Evolutionary conservation across 2,329 filamentous ascomycete species (phyloP).

Genomic region (Amauroascus verrucosus): DNA sequence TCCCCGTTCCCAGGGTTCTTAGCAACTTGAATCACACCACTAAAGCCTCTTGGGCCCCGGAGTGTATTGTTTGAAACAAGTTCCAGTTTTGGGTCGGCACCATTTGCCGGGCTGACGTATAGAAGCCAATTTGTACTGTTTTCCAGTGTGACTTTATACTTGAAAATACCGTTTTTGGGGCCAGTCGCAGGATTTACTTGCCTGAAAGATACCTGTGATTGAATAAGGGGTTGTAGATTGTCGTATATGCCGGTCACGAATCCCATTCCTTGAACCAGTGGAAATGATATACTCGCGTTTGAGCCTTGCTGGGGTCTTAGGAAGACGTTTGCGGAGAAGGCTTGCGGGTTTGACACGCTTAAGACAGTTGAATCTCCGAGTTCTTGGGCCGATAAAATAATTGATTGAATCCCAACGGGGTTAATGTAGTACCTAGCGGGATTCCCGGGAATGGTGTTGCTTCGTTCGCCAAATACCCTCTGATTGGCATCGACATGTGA

Average conservation of each 20-base stretch:
- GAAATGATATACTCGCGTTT: conserved; percentile 59
- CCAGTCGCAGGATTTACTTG: conserved; percentile 47
- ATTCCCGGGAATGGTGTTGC: conserved; percentile 42
- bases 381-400: conserved; percentile 70
- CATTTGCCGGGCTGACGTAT: conserved; percentile 56
- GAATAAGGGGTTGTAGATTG: conserved; percentile 59
- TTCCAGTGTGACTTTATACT: conserved; percentile 63
- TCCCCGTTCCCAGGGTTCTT: conserved; percentile 61
- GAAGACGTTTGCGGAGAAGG: conserved; percentile 57
- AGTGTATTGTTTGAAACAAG: conserved; percentile 57
- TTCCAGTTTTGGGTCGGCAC: conserved; percentile 54
- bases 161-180: conserved; percentile 56
- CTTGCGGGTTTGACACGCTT: conserved; percentile 43
- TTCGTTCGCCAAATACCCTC: conserved; percentile 53
- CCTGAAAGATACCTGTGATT: conserved; percentile 64
- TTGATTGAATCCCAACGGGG: conserved; percentile 68
- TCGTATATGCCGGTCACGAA: conserved; percentile 72
- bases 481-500: conserved; percentile 62
- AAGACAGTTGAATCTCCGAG: conserved; percentile 52
- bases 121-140: conserved; percentile 69
- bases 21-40: conserved; percentile 69
- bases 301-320: conserved; percentile 48
- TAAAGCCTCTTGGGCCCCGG: conserved; percentile 56
- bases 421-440: conserved; percentile 66
- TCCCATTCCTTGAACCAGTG: conserved; percentile 79